phyloP scores from a whole-genome alignment of 1,139 yeast genomes.

The Protomyces gravidus region DNA sequence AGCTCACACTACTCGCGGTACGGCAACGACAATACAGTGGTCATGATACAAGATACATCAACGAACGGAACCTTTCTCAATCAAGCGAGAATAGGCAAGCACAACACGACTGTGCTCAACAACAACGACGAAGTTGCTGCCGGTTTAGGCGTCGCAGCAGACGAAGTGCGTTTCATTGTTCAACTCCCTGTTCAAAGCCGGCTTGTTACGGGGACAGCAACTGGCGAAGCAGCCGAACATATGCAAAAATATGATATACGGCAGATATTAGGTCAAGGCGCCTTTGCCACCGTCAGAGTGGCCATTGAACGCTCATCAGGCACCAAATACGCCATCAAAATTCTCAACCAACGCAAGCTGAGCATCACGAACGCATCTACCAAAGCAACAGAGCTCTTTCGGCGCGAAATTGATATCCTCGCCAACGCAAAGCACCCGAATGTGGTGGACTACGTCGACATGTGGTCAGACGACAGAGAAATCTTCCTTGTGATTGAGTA shows the following conservation, averaged over 20 bases:
- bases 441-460: constrained; percentile 78
- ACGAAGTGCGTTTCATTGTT: constrained; percentile 69
- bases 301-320: constrained; percentile 85
- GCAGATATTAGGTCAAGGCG: constrained; percentile 91
- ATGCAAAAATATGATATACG: constrained; percentile 70
- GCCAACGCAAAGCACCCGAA: constrained; percentile 55
- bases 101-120: constrained; percentile 73
- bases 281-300: constrained; percentile 90
- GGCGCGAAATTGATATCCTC: constrained; percentile 77
- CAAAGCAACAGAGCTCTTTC: constrained; percentile 41
- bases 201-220: constrained; percentile 9
- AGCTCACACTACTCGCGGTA: constrained; percentile 3
- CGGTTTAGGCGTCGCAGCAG: constrained; percentile 79
- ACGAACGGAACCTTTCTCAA: constrained; percentile 92
- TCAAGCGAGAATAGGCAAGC: constrained; percentile 64
- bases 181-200: constrained; percentile 26
- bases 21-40: constrained; percentile 7
- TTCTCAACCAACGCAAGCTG: constrained; percentile 67
- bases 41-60: constrained; percentile 37
- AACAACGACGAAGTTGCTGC: constrained; percentile 92
- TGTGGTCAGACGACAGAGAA: constrained; percentile 83
- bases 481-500: constrained; percentile 77
- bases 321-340: constrained; percentile 80
- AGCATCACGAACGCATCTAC: constrained; percentile 71
- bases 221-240: constrained; percentile 43